Conservation (phyloP, 2,329 filamentous ascomycete genomes). For the Polychaeton citri region DNA sequence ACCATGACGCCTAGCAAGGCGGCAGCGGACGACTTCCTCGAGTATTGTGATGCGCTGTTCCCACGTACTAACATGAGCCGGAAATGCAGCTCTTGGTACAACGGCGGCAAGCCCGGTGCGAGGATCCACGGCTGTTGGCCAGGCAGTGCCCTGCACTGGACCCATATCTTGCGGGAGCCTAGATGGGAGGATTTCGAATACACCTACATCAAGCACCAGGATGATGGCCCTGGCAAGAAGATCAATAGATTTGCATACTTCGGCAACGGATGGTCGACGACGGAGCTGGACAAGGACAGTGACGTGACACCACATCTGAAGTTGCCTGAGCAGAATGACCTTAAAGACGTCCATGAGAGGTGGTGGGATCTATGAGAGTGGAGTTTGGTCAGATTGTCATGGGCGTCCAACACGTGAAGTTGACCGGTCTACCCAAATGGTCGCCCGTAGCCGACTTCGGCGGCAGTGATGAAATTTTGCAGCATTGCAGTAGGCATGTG, state of each 20-base stretch:
- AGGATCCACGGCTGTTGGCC: conserved; percentile 59
- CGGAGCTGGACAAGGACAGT: conserved; percentile 41
- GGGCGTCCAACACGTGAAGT: too few relatives aligned
- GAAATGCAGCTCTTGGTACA: conserved; percentile 60
- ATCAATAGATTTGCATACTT: conserved; percentile 48
- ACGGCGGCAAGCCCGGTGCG: conserved; percentile 46
- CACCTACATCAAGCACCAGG: neutral
- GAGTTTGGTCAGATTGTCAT: too few relatives aligned
- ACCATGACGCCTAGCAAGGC: conserved; percentile 31
- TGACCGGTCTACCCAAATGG: too few relatives aligned
- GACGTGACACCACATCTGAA: conserved; percentile 54
- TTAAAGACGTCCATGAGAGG: conserved; percentile 51
- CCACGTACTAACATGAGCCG: conserved; percentile 42
- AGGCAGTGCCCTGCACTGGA: conserved; percentile 50
- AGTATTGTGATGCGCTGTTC: conserved; percentile 34
- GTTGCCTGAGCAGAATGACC: conserved; percentile 41
- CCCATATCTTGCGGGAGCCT: conserved; percentile 42
- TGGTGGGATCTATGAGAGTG: conserved; percentile 42
- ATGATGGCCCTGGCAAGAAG: conserved; percentile 16
- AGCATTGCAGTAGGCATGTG: too few relatives aligned
- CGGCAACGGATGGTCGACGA: conserved; percentile 52
- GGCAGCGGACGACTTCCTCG: conserved; percentile 38
- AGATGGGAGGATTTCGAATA: conserved; percentile 48
- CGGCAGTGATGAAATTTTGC: too few relatives aligned
- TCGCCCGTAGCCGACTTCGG: too few relatives aligned